Evolutionary conservation across 345 rosid genomes (phyloP).

Genomic region (Pugionium dolabratum): DNA sequence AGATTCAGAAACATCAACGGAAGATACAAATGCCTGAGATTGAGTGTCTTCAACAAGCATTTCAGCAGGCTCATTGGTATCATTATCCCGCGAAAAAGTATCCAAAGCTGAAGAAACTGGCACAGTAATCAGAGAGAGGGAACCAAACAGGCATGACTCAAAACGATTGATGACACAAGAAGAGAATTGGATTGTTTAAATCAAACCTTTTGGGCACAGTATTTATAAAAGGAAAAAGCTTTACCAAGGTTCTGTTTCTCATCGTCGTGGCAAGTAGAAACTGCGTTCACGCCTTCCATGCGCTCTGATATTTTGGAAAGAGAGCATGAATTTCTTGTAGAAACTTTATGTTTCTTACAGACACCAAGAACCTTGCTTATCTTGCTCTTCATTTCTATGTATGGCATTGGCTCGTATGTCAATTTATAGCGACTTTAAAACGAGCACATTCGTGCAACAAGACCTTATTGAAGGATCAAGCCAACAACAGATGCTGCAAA

Average conservation of each 20-base stretch:
- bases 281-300: conserved; percentile 17
- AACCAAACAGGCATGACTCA: conserved; percentile 1
- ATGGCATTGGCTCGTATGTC: conserved; percentile 43
- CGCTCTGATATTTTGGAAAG: conserved; percentile 29
- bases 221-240: neutral
- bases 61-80: conserved; percentile 37
- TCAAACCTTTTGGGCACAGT: neutral
- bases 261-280: conserved; percentile 12
- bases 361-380: conserved; percentile 44
- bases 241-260: conserved; percentile 33
- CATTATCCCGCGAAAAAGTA: conserved; percentile 34
- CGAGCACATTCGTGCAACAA: neutral
- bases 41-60: conserved; percentile 37
- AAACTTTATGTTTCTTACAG: conserved; percentile 39
- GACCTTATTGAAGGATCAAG: conserved; percentile 18
- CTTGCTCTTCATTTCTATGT: conserved; percentile 43
- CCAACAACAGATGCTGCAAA: conserved; percentile 35
- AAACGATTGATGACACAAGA: conserved; percentile 3
- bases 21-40: conserved; percentile 30
- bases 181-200: neutral
- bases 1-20: conserved; percentile 27
- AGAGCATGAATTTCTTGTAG: conserved; percentile 23
- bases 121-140: conserved; percentile 26
- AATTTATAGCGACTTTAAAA: conserved; percentile 14
- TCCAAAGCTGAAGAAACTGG: conserved; percentile 31